A percentile compares a stretch with the other conserved stretches of the same genome.
Evolutionary conservation across 2,329 filamentous ascomycete genomes (phyloP).

Genomic region (Clarireedia monteithiana): DNA sequence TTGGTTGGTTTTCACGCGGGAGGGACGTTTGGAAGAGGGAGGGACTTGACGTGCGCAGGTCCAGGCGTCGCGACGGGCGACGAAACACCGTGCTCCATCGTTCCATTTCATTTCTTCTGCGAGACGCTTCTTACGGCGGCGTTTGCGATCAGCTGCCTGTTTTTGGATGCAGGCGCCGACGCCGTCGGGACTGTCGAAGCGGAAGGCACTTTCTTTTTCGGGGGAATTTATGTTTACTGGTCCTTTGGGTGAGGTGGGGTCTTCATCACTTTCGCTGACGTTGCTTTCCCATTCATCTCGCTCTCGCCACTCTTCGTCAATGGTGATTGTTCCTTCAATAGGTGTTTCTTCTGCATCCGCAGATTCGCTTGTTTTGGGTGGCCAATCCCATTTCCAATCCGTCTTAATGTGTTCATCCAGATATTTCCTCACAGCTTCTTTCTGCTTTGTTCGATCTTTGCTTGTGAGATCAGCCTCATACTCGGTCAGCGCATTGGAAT

Average conservation of each 20-base stretch:
- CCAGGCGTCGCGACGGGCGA: conserved; percentile 73
- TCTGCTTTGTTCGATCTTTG: conserved; percentile 54
- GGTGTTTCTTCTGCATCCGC: neutral
- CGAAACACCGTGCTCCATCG: conserved; percentile 71
- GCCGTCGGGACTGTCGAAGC: conserved; percentile 34
- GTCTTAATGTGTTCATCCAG: conserved; percentile 46
- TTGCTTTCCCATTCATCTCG: conserved; percentile 30
- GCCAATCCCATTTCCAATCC: conserved; percentile 56
- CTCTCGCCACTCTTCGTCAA: conserved; percentile 23
- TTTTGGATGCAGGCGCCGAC: conserved; percentile 27
- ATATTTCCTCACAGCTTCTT: conserved; percentile 52
- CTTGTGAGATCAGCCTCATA: conserved; percentile 55
- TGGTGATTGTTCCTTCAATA: conserved; percentile 1
- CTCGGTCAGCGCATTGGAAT: conserved; percentile 32
- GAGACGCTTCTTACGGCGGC: conserved; percentile 39
- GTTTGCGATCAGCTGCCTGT: conserved; percentile 28
- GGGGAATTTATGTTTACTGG: conserved; percentile 11
- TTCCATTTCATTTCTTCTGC: conserved; percentile 71
- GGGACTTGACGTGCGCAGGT: conserved; percentile 60
- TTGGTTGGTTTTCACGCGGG: conserved; percentile 19
- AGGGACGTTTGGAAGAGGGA: conserved; percentile 32
- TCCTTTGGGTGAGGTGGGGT: conserved; percentile 12
- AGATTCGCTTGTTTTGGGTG: conserved; percentile 26
- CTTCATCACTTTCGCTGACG: conserved; percentile 23
- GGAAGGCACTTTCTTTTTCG: conserved; percentile 27